Evolutionary conservation across 2,329 filamentous ascomycete species (phyloP).

Genomic region (Alternaria sp.): DNA sequence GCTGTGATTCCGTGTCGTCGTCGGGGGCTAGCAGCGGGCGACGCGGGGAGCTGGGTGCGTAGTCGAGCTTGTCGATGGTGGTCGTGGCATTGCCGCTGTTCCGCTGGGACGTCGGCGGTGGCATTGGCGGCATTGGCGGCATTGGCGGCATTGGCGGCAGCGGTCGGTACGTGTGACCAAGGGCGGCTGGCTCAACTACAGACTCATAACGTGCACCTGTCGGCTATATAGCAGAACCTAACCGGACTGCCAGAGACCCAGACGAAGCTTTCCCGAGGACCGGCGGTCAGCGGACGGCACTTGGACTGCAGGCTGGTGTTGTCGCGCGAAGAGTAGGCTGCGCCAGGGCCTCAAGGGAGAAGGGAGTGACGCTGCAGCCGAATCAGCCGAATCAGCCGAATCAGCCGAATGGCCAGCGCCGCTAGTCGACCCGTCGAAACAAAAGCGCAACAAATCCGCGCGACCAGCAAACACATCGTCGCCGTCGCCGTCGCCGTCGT

Average conservation of each 20-base stretch:
- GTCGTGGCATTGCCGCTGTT: conserved; percentile 40
- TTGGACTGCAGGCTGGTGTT: conserved; percentile 39
- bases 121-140: conserved; percentile 44
- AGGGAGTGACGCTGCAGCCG: conserved; percentile 25
- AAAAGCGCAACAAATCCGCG: conserved; percentile 19
- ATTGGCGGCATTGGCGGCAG: conserved; percentile 44
- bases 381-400: too few species aligned
- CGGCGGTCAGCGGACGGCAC: conserved; percentile 33
- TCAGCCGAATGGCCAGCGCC: conserved; percentile 33
- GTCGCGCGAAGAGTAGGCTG: conserved; percentile 31
- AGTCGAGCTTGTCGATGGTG: conserved; percentile 62
- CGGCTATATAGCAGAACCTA: background rate
- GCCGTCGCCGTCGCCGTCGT: conserved; percentile 12
- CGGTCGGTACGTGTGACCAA: conserved; percentile 31
- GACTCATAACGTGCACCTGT: conserved; percentile 11
- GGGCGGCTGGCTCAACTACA: conserved; percentile 25
- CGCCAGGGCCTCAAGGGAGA: conserved; percentile 24
- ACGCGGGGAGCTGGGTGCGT: conserved; percentile 50
- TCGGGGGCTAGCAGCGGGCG: conserved; percentile 54
- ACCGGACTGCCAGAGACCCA: background rate
- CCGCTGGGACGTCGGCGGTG: conserved; percentile 45
- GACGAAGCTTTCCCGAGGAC: conserved; percentile 4
- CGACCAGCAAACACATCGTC: conserved; percentile 17
- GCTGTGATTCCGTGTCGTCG: conserved; percentile 44
- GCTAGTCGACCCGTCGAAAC: conserved; percentile 22